phyloP scores from a whole-genome alignment of 2,329 filamentous ascomycete genomes.

The Alternaria postmessia region DNA sequence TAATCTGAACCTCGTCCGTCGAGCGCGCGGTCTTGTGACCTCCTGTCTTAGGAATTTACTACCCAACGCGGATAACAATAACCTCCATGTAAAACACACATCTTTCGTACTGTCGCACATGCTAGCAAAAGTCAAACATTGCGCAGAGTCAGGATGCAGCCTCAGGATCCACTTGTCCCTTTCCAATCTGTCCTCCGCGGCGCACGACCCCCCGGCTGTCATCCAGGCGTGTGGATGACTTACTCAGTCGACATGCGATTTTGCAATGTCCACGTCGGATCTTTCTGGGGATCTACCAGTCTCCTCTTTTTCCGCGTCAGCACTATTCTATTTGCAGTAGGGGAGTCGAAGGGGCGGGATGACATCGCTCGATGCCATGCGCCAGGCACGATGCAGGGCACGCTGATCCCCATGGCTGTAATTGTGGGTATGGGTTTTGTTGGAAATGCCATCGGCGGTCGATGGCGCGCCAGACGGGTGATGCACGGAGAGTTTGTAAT shows the following conservation, averaged over 20 bases:
- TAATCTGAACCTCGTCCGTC: neutral
- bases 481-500: neutral
- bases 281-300: neutral
- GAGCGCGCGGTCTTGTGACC: neutral
- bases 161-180: neutral
- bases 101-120: neutral
- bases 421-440: conserved; percentile 12
- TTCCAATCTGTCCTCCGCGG: neutral
- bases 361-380: conserved; percentile 14
- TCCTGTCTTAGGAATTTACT: neutral
- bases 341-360: neutral
- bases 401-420: conserved; percentile 3
- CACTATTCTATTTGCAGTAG: neutral
- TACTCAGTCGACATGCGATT: neutral
- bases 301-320: conserved; percentile 3
- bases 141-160: neutral
- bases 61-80: neutral
- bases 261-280: neutral
- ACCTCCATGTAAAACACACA: neutral
- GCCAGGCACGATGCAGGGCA: conserved; percentile 7
- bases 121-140: neutral
- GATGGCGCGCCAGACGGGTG: neutral
- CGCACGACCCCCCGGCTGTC: neutral
- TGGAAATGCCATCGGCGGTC: conserved; percentile 1
- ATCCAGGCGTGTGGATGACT: conserved; percentile 1